phyloP scores from a whole-genome alignment of 2,329 filamentous ascomycete species.

The Fusarium subtropicale region DNA sequence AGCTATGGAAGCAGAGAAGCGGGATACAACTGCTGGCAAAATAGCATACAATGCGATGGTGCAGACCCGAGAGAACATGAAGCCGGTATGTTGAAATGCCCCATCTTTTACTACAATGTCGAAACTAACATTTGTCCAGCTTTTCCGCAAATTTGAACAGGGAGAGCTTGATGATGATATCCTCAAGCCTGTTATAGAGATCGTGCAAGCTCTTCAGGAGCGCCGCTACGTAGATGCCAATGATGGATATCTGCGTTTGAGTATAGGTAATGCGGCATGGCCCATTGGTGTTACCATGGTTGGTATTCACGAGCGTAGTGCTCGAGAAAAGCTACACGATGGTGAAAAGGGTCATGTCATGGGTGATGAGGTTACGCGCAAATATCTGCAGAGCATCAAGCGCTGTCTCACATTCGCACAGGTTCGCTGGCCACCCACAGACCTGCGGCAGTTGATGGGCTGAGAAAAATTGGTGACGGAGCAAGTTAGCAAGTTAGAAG shows the following conservation, averaged over 20 bases:
- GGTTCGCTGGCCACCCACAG: constrained; percentile 93
- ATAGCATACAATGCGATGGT: constrained; percentile 86
- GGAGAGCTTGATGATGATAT: constrained; percentile 82
- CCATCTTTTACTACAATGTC: fast-evolving
- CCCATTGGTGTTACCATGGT: constrained; percentile 99
- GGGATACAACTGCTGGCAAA: constrained; percentile 80
- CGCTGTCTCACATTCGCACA: constrained; percentile 96
- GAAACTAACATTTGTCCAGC: constrained; percentile 51
- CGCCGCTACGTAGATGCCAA: constrained; percentile 96
- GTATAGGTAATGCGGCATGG: constrained; percentile 97
- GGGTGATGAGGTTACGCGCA: constrained; percentile 94
- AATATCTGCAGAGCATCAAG: constrained; percentile 98
- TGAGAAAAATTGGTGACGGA: constrained; percentile 29
- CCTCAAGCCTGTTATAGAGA: constrained; percentile 86
- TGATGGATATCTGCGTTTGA: constrained; percentile 90
- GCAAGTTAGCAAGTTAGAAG: background rate
- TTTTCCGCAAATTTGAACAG: constrained; percentile 91
- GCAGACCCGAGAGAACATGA: constrained; percentile 88
- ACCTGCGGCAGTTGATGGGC: constrained; percentile 95
- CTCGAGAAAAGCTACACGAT: constrained; percentile 93
- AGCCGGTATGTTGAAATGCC: constrained; percentile 64
- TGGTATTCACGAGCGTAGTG: constrained; percentile 96
- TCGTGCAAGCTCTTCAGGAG: constrained; percentile 90
- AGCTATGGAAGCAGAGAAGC: constrained; percentile 75
- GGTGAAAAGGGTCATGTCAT: constrained; percentile 92